A percentile compares a stretch with the other conserved stretches of the same genome.
Evolutionary conservation across 2,329 filamentous ascomycete genomes (phyloP).

Genomic region (Polychaeton citri): DNA sequence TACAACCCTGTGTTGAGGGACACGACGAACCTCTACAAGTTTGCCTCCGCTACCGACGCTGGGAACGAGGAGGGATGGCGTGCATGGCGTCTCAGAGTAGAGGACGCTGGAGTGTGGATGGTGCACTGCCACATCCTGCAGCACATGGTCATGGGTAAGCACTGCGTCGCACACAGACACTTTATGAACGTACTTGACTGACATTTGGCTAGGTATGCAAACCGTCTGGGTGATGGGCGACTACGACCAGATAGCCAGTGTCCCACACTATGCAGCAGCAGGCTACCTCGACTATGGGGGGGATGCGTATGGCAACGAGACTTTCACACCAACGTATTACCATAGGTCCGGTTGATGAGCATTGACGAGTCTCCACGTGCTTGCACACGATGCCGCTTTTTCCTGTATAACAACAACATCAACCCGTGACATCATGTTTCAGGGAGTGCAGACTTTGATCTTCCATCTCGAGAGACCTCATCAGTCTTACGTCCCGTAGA

Average conservation of each 20-base stretch:
- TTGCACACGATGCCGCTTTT: too few relatives aligned
- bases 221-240: slow-evolving; percentile 35
- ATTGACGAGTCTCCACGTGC: too few relatives aligned
- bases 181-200: too few relatives aligned
- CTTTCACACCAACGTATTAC: slow-evolving; percentile 9
- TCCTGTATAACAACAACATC: too few relatives aligned
- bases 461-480: too few relatives aligned
- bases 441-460: too few relatives aligned
- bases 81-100: slow-evolving; percentile 45
- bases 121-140: slow-evolving; percentile 47
- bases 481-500: too few relatives aligned
- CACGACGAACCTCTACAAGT: slow-evolving; percentile 44
- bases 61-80: slow-evolving; percentile 42
- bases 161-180: not conserved
- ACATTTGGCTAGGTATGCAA: slow-evolving; percentile 24
- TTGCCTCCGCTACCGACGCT: slow-evolving; percentile 27
- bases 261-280: slow-evolving; percentile 21
- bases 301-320: slow-evolving; percentile 26
- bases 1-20: slow-evolving; percentile 31
- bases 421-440: too few relatives aligned
- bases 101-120: slow-evolving; percentile 45
- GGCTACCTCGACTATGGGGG: slow-evolving; percentile 34
- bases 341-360: slow-evolving; percentile 11
- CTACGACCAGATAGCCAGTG: slow-evolving; percentile 23
- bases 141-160: slow-evolving; percentile 44